Percentiles rank a stretch among this genome's conserved stretches.
phyloP scores from a whole-genome alignment of 2,329 filamentous ascomycete species.

The Hortaea sp. region DNA sequence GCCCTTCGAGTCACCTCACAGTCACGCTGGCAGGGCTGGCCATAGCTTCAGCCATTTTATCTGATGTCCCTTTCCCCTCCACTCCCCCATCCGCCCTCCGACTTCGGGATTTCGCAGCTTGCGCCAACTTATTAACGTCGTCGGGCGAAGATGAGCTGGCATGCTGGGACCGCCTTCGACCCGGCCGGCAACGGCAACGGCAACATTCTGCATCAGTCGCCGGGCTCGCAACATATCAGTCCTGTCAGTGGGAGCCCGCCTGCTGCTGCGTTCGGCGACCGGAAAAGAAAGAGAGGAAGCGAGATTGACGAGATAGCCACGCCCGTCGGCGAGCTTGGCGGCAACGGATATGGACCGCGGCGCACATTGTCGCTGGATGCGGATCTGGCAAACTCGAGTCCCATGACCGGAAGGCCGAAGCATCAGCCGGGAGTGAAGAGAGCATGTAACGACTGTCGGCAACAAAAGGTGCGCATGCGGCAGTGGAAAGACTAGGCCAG shows the following conservation, averaged over 20 bases:
- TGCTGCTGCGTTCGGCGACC: neutral
- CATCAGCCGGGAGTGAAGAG: slow-evolving; percentile 51
- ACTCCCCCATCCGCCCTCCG: too few relatives aligned
- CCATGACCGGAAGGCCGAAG: slow-evolving; percentile 13
- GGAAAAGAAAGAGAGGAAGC: slow-evolving; percentile 6
- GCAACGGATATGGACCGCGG: neutral
- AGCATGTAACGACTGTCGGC: slow-evolving; percentile 74
- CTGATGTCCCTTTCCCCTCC: too few relatives aligned
- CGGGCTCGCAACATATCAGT: neutral
- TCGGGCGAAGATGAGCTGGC: neutral
- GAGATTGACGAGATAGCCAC: neutral
- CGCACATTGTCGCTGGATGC: slow-evolving; percentile 2
- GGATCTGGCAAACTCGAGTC: slow-evolving; percentile 4
- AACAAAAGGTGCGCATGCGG: slow-evolving; percentile 58
- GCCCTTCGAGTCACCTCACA: too few relatives aligned
- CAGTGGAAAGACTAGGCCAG: neutral
- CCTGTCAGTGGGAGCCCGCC: neutral
- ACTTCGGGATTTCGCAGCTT: too few relatives aligned
- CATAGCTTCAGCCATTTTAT: too few relatives aligned
- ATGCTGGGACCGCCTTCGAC: slow-evolving; percentile 4
- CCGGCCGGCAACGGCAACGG: neutral
- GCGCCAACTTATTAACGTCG: neutral
- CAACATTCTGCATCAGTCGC: slow-evolving; percentile 1
- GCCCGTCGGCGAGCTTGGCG: neutral
- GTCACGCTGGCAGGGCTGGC: too few relatives aligned